Percentiles rank a stretch among this genome's conserved stretches.
These are phyloP conservation scores for Eutrema salsugineum DNA, from an alignment of 441 rosid genomes.

Conservation along the genomic window DNA sequence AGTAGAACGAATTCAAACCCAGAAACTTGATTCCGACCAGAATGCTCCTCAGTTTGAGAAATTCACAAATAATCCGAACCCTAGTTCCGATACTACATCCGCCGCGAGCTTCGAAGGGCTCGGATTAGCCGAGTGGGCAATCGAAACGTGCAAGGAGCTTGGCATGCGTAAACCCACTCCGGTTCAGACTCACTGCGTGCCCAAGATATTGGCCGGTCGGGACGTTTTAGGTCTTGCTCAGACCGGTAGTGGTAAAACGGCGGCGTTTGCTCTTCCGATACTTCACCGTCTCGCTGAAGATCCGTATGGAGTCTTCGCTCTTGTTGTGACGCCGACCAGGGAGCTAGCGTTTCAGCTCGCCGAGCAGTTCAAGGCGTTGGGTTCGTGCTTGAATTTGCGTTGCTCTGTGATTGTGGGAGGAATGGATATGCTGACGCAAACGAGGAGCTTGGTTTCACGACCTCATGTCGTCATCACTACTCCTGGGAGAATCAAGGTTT, in stretches of 20 bases:
- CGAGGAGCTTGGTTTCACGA: conserved; percentile 53
- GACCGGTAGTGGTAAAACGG: conserved; percentile 95
- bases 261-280: conserved; percentile 89
- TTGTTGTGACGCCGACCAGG: conserved; percentile 89
- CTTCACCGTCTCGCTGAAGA: conserved; percentile 73
- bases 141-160: conserved; percentile 78
- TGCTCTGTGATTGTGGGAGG: conserved; percentile 89
- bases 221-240: conserved; percentile 91
- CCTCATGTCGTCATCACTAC: conserved; percentile 93
- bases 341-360: conserved; percentile 93
- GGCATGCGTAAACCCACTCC: conserved; percentile 81
- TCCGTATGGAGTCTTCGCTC: conserved; percentile 76
- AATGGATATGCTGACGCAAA: conserved; percentile 81
- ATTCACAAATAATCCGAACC: conserved; percentile 27
- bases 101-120: conserved; percentile 46
- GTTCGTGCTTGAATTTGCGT: conserved; percentile 75
- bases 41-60: conserved; percentile 39
- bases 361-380: conserved; percentile 87
- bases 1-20: neutral
- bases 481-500: conserved; percentile 81
- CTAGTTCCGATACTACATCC: conserved; percentile 16
- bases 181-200: conserved; percentile 83
- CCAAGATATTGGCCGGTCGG: conserved; percentile 62
- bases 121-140: conserved; percentile 81
- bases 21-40: conserved; percentile 8